Evolutionary conservation across 495 filamentous ascomycete genomes (phyloP), one percentile per base, ranked within the genome.

Genomic region (Aspergillus biplanus): DNA sequence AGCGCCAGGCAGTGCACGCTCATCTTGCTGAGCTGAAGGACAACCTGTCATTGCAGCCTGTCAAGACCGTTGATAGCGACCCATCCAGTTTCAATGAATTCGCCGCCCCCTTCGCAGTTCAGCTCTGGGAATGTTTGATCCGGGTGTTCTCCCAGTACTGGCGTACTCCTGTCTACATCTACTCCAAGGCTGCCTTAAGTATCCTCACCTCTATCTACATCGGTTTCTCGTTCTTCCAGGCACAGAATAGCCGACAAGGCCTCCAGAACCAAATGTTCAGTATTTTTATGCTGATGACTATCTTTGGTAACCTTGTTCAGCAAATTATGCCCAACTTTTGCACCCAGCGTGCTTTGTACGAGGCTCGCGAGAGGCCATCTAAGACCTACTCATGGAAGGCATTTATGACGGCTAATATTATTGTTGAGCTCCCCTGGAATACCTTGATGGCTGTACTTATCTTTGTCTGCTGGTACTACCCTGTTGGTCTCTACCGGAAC

Each of bases 241-340:
- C 90, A 0, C 73, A 85, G 61, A 92, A 89, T 77, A 85, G 83
- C 15, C 75, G 87, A 13, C 91, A 96, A 72, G 93, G 92, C 62
- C 86, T 97, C 15, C 92, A 95, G 69, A 96, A 96, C 72, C 91
- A 94, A 72, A 90, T 95, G 78, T 97, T 96, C 75, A 82, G 87
- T 75, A 88, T 97, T 71, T 97, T 97, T 82, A 88, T 95, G 82
- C 78, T 97, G 35, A 80, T 93, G 67, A 93, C 87, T 16, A 85
- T 97, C 66, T 92, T 95, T 71, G 87, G 87, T 69, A 89, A 91
- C 70, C 79, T 95, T 52, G 86, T 89, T 8, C 87, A 93, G 65
- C 92, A 96, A 66, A 82, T 92, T 52, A 89, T 92, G 75, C 90
- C 91, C 0, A 84, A 88, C 55, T 94, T 90, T 71, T 74, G 89